A percentile compares a stretch with the other conserved stretches of the same genome.
These are phyloP conservation scores for Juglanconis oblonga DNA, from an alignment of 2,329 filamentous ascomycete species.

Conservation along the genomic window DNA sequence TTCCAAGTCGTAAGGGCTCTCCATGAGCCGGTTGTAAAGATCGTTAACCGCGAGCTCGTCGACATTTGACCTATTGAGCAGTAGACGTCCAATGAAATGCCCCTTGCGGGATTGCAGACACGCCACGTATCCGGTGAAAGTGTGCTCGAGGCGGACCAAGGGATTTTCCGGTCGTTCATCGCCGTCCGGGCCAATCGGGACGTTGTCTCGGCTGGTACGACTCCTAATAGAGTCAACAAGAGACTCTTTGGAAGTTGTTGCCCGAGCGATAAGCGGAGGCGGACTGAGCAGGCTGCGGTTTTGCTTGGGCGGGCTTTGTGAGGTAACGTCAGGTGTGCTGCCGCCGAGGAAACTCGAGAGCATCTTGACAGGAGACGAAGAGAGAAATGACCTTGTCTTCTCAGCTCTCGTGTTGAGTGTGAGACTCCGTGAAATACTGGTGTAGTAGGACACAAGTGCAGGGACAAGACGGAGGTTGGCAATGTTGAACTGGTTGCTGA, in stretches of 20 bases:
- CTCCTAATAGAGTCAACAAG: slow-evolving; percentile 54
- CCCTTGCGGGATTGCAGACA: slow-evolving; percentile 82
- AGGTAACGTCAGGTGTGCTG: slow-evolving; percentile 44
- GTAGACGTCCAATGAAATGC: slow-evolving; percentile 74
- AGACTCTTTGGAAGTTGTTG: slow-evolving; percentile 35
- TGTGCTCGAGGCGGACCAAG: slow-evolving; percentile 75
- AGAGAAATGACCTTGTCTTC: slow-evolving; percentile 67
- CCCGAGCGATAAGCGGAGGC: slow-evolving; percentile 12
- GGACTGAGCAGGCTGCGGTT: slow-evolving; percentile 30
- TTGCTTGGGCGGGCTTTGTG: slow-evolving; percentile 35
- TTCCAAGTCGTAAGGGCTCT: slow-evolving; percentile 77
- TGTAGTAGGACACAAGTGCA: slow-evolving; percentile 73
- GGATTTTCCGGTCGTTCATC: slow-evolving; percentile 60
- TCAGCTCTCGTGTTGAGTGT: slow-evolving; percentile 57
- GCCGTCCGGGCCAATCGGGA: slow-evolving; percentile 39
- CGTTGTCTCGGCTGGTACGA: slow-evolving; percentile 43
- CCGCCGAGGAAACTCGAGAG: slow-evolving; percentile 77
- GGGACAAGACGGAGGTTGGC: slow-evolving; percentile 63
- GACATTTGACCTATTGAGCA: slow-evolving; percentile 66
- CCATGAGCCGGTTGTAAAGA: slow-evolving; percentile 82
- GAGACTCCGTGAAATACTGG: slow-evolving; percentile 71
- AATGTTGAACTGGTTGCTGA: slow-evolving; percentile 67
- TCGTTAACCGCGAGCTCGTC: slow-evolving; percentile 84
- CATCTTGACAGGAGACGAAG: slow-evolving; percentile 86
- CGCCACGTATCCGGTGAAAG: slow-evolving; percentile 78